phyloP scores from a whole-genome alignment of 2,329 filamentous ascomycete genomes.

The Talaromyces albobiverticillius region DNA sequence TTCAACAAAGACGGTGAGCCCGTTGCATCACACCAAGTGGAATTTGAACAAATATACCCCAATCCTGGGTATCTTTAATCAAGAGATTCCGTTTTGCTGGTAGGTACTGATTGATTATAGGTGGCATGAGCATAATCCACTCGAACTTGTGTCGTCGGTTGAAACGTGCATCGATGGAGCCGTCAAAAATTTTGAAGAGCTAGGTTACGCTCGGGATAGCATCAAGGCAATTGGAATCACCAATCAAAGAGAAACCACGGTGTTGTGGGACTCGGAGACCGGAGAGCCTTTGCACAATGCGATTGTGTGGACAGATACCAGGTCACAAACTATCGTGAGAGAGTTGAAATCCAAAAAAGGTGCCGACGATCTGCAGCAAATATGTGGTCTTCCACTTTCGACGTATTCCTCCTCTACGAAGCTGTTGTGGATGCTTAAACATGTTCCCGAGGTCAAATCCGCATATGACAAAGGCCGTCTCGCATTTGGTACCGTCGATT shows the following conservation, averaged over 20 bases:
- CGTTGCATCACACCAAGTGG: conserved; percentile 78
- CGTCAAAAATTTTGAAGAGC: conserved; percentile 62
- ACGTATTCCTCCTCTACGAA: conserved; percentile 87
- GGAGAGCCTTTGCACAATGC: conserved; percentile 79
- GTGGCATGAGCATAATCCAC: conserved; percentile 85
- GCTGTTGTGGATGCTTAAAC: conserved; percentile 74
- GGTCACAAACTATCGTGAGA: conserved; percentile 70
- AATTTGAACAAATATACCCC: conserved; percentile 80
- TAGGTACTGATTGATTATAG: conserved; percentile 40
- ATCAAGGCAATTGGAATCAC: conserved; percentile 80
- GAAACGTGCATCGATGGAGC: conserved; percentile 75
- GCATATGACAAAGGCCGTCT: conserved; percentile 73
- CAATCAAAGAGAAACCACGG: conserved; percentile 84
- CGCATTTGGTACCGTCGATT: conserved; percentile 82
- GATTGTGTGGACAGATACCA: conserved; percentile 86
- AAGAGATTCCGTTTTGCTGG: not conserved
- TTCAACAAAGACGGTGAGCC: conserved; percentile 77
- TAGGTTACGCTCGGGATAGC: conserved; percentile 62
- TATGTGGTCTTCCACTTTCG: conserved; percentile 78
- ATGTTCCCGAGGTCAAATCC: conserved; percentile 66
- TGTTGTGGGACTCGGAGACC: conserved; percentile 78
- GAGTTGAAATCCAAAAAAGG: conserved; percentile 67
- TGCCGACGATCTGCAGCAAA: conserved; percentile 63
- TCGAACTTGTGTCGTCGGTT: conserved; percentile 70
- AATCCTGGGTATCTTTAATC: conserved; percentile 64